A percentile compares a stretch with the other conserved stretches of the same genome.
These are phyloP conservation scores for Eimeria tenella DNA, from an alignment of 169 alveolate species.

Conservation along the genomic window DNA sequence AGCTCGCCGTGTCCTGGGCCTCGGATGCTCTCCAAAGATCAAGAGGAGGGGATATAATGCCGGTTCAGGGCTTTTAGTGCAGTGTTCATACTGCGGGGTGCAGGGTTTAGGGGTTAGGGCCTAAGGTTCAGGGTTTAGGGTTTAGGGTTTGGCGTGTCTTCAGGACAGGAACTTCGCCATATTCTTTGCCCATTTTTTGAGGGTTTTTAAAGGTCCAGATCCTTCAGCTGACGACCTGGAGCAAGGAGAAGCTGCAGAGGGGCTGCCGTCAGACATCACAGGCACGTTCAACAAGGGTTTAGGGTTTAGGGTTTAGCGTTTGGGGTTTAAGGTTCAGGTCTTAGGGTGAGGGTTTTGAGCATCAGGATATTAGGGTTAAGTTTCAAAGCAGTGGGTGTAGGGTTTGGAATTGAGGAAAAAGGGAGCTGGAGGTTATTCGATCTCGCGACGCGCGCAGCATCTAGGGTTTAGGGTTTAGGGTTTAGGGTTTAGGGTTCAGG, in stretches of 20 bases:
- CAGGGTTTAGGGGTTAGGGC: background rate
- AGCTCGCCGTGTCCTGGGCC: no score
- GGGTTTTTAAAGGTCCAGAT: conserved; percentile 20
- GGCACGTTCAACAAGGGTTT: background rate
- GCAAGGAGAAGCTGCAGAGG: background rate
- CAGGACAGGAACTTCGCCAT: conserved; percentile 64
- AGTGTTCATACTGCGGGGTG: background rate
- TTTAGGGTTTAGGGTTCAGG: conserved; percentile 38
- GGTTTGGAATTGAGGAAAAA: background rate
- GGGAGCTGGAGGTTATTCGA: no score
- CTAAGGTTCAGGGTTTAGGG: conserved; percentile 44
- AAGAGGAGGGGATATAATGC: no score
- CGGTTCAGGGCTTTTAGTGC: no score
- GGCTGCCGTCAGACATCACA: conserved; percentile 17
- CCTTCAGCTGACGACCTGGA: background rate
- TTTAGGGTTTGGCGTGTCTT: conserved; percentile 38
- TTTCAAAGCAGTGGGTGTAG: background rate
- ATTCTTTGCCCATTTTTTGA: conserved; percentile 40
- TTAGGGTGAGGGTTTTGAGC: background rate
- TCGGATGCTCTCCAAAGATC: no score
- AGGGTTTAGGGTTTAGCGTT: conserved; percentile 62
- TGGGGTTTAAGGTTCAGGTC: conserved; percentile 27
- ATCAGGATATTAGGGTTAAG: background rate
- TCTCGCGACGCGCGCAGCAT: background rate
- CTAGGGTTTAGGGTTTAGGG: conserved; percentile 48